These are phyloP conservation scores for Meripilus lineatus DNA, from an alignment of 1,284 basidiomycete genomes.

Conservation along the genomic window DNA sequence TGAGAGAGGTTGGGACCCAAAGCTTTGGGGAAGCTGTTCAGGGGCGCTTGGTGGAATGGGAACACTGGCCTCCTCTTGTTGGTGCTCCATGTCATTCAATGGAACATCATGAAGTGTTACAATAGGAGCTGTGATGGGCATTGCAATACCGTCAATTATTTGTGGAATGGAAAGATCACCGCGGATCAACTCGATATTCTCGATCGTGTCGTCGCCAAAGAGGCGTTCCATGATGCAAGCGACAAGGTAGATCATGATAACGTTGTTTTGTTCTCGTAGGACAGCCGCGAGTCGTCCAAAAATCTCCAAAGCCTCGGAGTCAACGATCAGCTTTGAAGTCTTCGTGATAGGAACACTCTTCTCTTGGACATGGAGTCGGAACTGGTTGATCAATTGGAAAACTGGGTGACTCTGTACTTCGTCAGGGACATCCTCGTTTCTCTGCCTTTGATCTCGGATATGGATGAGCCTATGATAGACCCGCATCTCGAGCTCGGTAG, in stretches of 20 bases:
- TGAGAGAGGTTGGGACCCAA: constrained; percentile 15
- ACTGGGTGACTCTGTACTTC: constrained; percentile 69
- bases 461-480: constrained; percentile 93
- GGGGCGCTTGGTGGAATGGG: constrained; percentile 28
- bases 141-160: constrained; percentile 74
- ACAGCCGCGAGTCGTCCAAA: constrained; percentile 55
- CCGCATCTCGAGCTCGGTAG: constrained; percentile 92
- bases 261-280: constrained; percentile 51
- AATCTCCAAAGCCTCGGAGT: constrained; percentile 60
- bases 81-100: background rate
- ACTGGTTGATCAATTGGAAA: constrained; percentile 77
- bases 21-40: constrained; percentile 36
- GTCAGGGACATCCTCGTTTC: constrained; percentile 76
- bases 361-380: constrained; percentile 77
- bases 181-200: constrained; percentile 72
- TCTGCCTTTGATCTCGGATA: constrained; percentile 80
- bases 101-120: constrained; percentile 2
- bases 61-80: constrained; percentile 9
- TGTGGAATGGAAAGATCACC: constrained; percentile 57
- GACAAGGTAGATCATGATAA: constrained; percentile 70
- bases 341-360: constrained; percentile 78
- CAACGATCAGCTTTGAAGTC: constrained; percentile 52
- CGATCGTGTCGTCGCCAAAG: constrained; percentile 69
- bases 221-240: constrained; percentile 70
- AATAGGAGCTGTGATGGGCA: constrained; percentile 4